phyloP scores from a whole-genome alignment of 2,329 filamentous ascomycete genomes.

The Talaromyces sp. region DNA sequence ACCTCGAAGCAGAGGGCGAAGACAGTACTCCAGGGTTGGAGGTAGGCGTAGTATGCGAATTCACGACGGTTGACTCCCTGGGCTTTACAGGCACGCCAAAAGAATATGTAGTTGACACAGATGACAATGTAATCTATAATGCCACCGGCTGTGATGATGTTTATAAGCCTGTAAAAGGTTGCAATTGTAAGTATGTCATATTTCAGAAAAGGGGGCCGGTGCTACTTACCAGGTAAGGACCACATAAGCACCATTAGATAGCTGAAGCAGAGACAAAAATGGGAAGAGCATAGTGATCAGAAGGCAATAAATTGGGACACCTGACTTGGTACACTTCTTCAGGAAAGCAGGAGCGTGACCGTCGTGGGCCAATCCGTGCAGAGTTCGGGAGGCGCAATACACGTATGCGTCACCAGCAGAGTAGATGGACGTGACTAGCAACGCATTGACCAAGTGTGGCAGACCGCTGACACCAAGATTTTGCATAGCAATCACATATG shows the following conservation, averaged over 20 bases:
- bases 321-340: slow-evolving; percentile 13
- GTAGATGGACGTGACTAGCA: slow-evolving; percentile 66
- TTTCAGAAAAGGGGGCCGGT: no score
- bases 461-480: slow-evolving; percentile 61
- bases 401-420: slow-evolving; percentile 67
- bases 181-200: background rate
- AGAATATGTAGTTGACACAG: slow-evolving; percentile 60
- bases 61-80: slow-evolving; percentile 55
- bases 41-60: slow-evolving; percentile 63
- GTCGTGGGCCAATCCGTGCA: slow-evolving; percentile 67
- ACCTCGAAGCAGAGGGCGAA: slow-evolving; percentile 18
- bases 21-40: slow-evolving; percentile 52
- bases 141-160: slow-evolving; percentile 17
- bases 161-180: slow-evolving; percentile 7
- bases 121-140: slow-evolving; percentile 66
- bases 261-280: slow-evolving; percentile 65
- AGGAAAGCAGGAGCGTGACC: slow-evolving; percentile 56
- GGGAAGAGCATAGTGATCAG: slow-evolving; percentile 45
- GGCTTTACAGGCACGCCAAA: slow-evolving; percentile 57
- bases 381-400: slow-evolving; percentile 65
- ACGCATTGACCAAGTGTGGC: slow-evolving; percentile 69
- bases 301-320: slow-evolving; percentile 15
- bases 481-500: slow-evolving; percentile 67
- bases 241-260: slow-evolving; percentile 50
- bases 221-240: slow-evolving; percentile 60